Evolutionary conservation across 306 rosid genomes (phyloP).

Genomic region (Sphenostylis stenocarpa): DNA sequence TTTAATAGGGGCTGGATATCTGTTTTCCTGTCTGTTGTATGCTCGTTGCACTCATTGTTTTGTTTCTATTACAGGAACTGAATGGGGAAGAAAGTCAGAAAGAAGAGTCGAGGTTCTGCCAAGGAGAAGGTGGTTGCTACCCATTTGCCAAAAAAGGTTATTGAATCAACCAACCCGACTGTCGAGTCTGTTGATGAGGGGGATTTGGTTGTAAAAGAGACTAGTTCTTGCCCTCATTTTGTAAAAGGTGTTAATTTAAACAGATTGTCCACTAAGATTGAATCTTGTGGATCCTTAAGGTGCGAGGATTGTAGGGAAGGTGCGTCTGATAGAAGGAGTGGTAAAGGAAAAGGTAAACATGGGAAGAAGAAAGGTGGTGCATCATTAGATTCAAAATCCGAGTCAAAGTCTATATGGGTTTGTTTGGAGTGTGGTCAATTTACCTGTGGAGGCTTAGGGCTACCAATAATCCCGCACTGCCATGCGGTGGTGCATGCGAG

Average conservation of each 20-base stretch:
- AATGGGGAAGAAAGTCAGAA: slow-evolving; percentile 93
- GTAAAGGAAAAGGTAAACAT: slow-evolving; percentile 72
- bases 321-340: slow-evolving; percentile 56
- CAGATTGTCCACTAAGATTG: slow-evolving; percentile 57
- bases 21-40: slow-evolving; percentile 13
- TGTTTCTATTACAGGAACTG: slow-evolving; percentile 50
- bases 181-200: slow-evolving; percentile 47
- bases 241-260: slow-evolving; percentile 64
- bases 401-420: slow-evolving; percentile 78
- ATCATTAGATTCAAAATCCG: slow-evolving; percentile 57
- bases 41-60: slow-evolving; percentile 29
- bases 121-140: slow-evolving; percentile 58
- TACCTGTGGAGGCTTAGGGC: slow-evolving; percentile 87
- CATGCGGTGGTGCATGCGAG: slow-evolving; percentile 68
- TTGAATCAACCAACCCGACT: slow-evolving; percentile 34
- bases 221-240: slow-evolving; percentile 66
- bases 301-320: slow-evolving; percentile 84
- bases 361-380: slow-evolving; percentile 67
- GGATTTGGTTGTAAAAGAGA: slow-evolving; percentile 51
- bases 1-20: background rate
- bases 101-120: slow-evolving; percentile 52
- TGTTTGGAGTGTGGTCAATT: slow-evolving; percentile 85
- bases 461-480: slow-evolving; percentile 59
- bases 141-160: slow-evolving; percentile 35
- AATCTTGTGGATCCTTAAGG: slow-evolving; percentile 39